These are phyloP conservation scores for Blastocladiella emersonii DNA, from an alignment of 371 early-diverging fungal species.

Conservation along the genomic window DNA sequence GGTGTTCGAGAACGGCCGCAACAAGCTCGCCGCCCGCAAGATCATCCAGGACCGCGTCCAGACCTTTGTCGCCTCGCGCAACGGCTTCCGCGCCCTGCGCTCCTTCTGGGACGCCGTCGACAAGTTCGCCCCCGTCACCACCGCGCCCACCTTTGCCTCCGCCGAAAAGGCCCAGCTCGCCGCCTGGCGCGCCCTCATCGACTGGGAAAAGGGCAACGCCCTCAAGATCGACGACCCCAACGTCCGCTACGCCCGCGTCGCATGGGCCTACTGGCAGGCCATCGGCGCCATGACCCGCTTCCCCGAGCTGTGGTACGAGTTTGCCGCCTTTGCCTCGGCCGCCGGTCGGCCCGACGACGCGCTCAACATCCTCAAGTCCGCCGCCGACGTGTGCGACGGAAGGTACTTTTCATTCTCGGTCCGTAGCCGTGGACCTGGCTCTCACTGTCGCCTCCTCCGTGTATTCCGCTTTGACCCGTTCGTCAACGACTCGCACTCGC, in stretches of 20 bases:
- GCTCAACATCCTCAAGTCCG: slow-evolving; percentile 47
- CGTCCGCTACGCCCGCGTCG: slow-evolving; percentile 49
- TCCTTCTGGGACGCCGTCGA: slow-evolving; percentile 60
- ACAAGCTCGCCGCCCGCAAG: slow-evolving; percentile 57
- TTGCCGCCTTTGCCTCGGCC: slow-evolving; percentile 54
- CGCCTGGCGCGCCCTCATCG: background rate
- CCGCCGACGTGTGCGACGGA: slow-evolving; percentile 55
- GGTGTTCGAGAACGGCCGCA: slow-evolving; percentile 61
- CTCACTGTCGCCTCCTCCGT: too few relatives aligned
- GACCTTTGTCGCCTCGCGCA: slow-evolving; percentile 85
- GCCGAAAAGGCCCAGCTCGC: background rate
- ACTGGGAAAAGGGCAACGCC: slow-evolving; percentile 85
- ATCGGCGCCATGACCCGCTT: slow-evolving; percentile 64
- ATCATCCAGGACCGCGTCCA: slow-evolving; percentile 62
- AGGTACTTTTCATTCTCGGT: slow-evolving; percentile 36
- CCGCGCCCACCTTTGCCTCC: slow-evolving; percentile 64
- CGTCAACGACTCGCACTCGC: too few relatives aligned
- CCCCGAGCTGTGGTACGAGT: slow-evolving; percentile 80
- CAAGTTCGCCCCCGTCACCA: slow-evolving; percentile 37
- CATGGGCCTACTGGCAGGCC: slow-evolving; percentile 76
- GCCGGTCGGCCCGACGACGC: slow-evolving; percentile 58
- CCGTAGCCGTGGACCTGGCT: too few relatives aligned
- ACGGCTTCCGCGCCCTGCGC: slow-evolving; percentile 64
- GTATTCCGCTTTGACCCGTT: too few relatives aligned
- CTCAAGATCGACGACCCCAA: slow-evolving; percentile 52